A percentile compares a stretch with the other conserved stretches of the same genome.
phyloP scores from a whole-genome alignment of 768 basidiomycete genomes.

The Calocera viscosa region DNA sequence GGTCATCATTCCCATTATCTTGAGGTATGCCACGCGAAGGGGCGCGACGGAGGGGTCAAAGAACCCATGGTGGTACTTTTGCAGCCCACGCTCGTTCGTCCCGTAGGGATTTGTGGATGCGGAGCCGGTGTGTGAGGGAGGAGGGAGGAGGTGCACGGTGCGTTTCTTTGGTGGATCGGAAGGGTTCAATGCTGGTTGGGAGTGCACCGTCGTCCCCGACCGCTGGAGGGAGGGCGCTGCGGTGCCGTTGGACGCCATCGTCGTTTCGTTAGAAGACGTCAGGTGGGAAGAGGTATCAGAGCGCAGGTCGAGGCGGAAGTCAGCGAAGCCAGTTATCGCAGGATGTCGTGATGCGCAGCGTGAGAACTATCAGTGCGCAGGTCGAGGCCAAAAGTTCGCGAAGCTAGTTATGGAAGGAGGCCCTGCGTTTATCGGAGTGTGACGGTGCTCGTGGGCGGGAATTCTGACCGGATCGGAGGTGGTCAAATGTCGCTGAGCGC shows the following conservation, averaged over 20 bases:
- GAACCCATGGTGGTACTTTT: conserved; percentile 8
- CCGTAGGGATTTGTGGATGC: background rate
- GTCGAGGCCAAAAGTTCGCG: no score
- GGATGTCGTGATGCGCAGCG: no score
- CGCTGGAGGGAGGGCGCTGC: background rate
- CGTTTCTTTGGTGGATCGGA: background rate
- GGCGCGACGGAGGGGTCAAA: conserved; percentile 17
- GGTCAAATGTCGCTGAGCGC: no score
- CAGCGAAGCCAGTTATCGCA: no score
- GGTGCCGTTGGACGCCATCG: background rate
- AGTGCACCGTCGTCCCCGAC: background rate
- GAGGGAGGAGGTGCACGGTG: background rate
- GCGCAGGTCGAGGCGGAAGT: no score
- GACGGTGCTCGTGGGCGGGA: no score
- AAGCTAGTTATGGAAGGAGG: no score
- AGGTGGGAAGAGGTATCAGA: no score
- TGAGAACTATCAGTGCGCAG: no score
- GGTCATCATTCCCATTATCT: conserved; percentile 26
- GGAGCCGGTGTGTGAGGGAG: background rate
- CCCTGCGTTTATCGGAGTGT: no score
- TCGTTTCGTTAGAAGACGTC: no score
- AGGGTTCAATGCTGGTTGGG: background rate
- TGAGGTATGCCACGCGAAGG: conserved; percentile 22
- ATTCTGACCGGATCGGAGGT: no score
- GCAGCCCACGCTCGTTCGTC: background rate